Percentiles rank a stretch among this genome's conserved stretches.
Conservation (phyloP, 2,329 filamentous ascomycete genomes). For the Ascochyta koolunga region DNA sequence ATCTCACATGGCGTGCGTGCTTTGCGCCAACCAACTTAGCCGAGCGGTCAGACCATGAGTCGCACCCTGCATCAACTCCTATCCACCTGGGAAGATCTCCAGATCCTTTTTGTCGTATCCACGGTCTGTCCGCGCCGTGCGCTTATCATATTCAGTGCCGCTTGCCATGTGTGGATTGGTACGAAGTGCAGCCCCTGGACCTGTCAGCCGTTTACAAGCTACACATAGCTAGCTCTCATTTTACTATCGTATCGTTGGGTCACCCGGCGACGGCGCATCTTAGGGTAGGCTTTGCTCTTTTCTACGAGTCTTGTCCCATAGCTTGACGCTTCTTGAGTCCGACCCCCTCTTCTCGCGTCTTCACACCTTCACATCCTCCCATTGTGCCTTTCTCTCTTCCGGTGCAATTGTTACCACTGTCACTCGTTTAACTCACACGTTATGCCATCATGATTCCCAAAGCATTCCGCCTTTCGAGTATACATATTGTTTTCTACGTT, state of each 20-base stretch:
- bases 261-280: conserved; percentile 11
- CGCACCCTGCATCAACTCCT: conserved; percentile 22
- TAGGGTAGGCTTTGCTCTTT: conserved; percentile 19
- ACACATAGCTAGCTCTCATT: conserved; percentile 25
- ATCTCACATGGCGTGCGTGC: conserved; percentile 14
- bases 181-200: conserved; percentile 21
- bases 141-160: conserved; percentile 24
- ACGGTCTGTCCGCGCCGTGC: conserved; percentile 18
- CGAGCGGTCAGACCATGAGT: conserved; percentile 15
- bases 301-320: conserved; percentile 24
- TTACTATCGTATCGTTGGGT: conserved; percentile 17
- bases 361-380: conserved; percentile 7
- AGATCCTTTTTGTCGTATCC: conserved; percentile 24
- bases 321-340: conserved; percentile 24
- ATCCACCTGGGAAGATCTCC: conserved; percentile 22
- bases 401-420: conserved; percentile 8
- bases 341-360: conserved; percentile 12
- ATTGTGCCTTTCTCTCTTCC: conserved; percentile 3
- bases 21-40: conserved; percentile 17
- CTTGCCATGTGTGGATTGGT: conserved; percentile 24
- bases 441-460: conserved; percentile 44
- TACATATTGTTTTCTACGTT: conserved; percentile 38
- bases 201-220: conserved; percentile 16
- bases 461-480: conserved; percentile 34
- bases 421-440: conserved; percentile 22